Evolutionary conservation across 306 rosid species (phyloP).

Genomic region (Casuarina equisetifolia): DNA sequence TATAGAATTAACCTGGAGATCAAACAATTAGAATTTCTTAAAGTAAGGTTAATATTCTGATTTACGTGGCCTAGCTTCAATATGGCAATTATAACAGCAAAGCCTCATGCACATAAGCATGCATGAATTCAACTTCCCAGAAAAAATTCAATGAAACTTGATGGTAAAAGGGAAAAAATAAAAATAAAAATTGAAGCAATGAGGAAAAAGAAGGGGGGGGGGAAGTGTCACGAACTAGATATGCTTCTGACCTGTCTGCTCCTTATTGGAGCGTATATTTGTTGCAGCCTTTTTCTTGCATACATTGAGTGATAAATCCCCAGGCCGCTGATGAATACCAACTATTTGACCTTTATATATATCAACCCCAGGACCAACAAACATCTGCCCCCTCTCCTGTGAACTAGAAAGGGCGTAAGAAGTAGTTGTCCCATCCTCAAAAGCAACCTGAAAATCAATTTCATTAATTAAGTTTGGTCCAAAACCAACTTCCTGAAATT

Average conservation of each 20-base stretch:
- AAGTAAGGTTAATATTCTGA: background rate
- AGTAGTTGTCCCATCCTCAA: slow-evolving; percentile 86
- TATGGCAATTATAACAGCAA: background rate
- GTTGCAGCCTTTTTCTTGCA: slow-evolving; percentile 99
- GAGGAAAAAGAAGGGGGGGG: background rate
- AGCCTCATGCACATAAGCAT: background rate
- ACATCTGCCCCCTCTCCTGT: slow-evolving; percentile 96
- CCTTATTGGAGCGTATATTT: slow-evolving; percentile 93
- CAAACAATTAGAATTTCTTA: background rate
- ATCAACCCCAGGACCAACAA: slow-evolving; percentile 74
- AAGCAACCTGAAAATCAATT: slow-evolving; percentile 78
- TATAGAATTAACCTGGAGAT: background rate
- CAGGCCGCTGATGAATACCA: slow-evolving; percentile 96
- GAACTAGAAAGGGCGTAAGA: slow-evolving; percentile 88
- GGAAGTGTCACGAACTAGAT: slow-evolving; percentile 14
- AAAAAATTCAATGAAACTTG: background rate
- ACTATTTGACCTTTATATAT: slow-evolving; percentile 92
- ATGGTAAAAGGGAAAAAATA: background rate
- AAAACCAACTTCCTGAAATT: background rate
- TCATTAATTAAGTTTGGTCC: background rate
- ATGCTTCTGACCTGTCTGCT: slow-evolving; percentile 67
- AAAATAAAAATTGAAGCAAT: background rate
- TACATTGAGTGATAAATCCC: slow-evolving; percentile 87
- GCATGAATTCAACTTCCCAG: background rate
- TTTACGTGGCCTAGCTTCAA: background rate